Conservation (phyloP, 2,329 filamentous ascomycete species). For the Pestalotiopsis sp. region DNA sequence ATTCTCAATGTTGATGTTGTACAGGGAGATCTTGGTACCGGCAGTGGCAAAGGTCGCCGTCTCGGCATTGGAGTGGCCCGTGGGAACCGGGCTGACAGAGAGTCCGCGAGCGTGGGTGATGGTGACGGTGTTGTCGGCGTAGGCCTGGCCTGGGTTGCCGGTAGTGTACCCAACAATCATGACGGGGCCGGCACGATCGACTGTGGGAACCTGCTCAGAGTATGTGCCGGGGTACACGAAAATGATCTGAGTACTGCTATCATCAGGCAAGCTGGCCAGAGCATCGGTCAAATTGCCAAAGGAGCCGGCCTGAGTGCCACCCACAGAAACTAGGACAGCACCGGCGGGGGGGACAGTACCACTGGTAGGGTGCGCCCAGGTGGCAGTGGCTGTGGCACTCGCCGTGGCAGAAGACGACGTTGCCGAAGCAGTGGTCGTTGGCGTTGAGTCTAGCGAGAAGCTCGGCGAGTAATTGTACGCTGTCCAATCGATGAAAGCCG, state of each 20-base stretch:
- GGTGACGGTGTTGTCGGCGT: constrained; percentile 59
- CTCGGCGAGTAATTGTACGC: constrained; percentile 39
- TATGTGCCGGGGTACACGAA: constrained; percentile 65
- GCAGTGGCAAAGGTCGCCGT: constrained; percentile 48
- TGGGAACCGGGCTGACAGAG: constrained; percentile 30
- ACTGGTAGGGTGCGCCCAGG: constrained; percentile 36
- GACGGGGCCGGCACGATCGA: constrained; percentile 46
- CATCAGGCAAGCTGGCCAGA: constrained; percentile 23
- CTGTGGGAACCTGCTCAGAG: constrained; percentile 59
- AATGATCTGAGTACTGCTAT: constrained; percentile 50
- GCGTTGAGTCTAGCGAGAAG: constrained; percentile 24
- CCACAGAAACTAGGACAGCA: constrained; percentile 42
- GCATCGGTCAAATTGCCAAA: constrained; percentile 31
- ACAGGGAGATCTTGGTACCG: constrained; percentile 56
- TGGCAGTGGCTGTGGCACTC: constrained; percentile 28
- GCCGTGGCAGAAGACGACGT: constrained; percentile 22
- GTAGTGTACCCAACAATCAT: constrained; percentile 63
- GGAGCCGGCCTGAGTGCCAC: constrained; percentile 24
- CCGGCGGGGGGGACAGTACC: constrained; percentile 40
- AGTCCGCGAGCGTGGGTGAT: constrained; percentile 30
- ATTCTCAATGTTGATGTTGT: constrained; percentile 60
- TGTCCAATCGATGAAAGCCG: constrained; percentile 41
- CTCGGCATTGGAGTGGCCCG: constrained; percentile 51
- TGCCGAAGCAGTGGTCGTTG: constrained; percentile 21
- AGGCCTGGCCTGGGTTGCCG: constrained; percentile 44